Percentiles rank a stretch among this genome's conserved stretches.
Evolutionary conservation across 768 basidiomycete genomes (phyloP).

Genomic region (Psilocybe tampanensis): DNA sequence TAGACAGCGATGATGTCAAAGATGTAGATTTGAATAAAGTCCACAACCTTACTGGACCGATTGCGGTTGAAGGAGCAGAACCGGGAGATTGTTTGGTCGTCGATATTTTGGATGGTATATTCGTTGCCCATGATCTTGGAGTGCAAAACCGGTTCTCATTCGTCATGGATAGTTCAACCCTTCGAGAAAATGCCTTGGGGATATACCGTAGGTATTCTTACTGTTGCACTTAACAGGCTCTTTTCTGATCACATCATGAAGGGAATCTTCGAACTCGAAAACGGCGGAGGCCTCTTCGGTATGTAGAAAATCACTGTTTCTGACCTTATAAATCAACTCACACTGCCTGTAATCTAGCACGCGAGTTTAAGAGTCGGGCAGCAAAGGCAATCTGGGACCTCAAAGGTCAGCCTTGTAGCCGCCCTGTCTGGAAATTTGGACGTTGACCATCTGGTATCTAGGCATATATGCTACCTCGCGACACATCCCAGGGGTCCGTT

Average conservation of each 20-base stretch:
- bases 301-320: constrained; percentile 2
- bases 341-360: constrained; percentile 37
- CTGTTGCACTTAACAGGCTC: background rate
- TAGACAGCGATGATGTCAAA: constrained; percentile 69
- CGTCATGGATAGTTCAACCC: constrained; percentile 48
- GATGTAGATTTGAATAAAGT: constrained; percentile 65
- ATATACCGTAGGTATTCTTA: constrained; percentile 60
- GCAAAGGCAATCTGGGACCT: constrained; percentile 85
- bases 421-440: no score
- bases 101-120: constrained; percentile 73
- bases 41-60: constrained; percentile 78
- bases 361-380: constrained; percentile 70
- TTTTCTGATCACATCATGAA: constrained; percentile 20
- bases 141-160: background rate
- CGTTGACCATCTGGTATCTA: constrained; percentile 17
- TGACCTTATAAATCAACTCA: background rate
- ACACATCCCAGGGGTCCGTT: constrained; percentile 79
- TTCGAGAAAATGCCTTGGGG: constrained; percentile 85
- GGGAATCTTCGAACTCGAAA: constrained; percentile 76
- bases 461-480: constrained; percentile 74
- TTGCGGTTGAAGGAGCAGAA: constrained; percentile 74
- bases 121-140: background rate
- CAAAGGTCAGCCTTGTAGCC: constrained; percentile 42
- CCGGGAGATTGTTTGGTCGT: constrained; percentile 82
- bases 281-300: constrained; percentile 76